Evolutionary conservation across 2,329 filamentous ascomycete genomes (phyloP).

Genomic region (Colletotrichum gloeosporioides): DNA sequence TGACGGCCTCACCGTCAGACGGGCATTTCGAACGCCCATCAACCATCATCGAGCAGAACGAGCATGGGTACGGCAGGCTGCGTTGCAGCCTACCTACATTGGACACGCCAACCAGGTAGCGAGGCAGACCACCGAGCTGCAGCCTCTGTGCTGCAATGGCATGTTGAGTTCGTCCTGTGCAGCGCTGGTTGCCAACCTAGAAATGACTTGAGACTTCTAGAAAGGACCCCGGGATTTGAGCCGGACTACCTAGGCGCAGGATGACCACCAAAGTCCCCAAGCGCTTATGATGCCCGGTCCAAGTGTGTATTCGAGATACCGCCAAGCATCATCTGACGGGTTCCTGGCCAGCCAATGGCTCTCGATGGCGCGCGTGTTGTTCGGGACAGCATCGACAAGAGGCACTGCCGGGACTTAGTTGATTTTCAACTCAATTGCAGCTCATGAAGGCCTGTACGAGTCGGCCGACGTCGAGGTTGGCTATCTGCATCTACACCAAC

Average conservation of each 20-base stretch:
- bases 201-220: slow-evolving; percentile 1
- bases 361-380: not conserved
- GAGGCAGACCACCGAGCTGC: not conserved
- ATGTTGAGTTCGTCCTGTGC: not conserved
- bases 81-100: not conserved
- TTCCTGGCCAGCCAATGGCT: not conserved
- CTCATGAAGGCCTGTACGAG: no score
- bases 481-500: slow-evolving; percentile 3
- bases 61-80: not conserved
- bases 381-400: not conserved
- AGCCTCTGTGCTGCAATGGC: not conserved
- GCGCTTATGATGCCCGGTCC: not conserved
- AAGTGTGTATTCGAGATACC: not conserved
- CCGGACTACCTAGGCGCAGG: not conserved
- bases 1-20: slow-evolving; percentile 14
- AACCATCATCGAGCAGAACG: not conserved
- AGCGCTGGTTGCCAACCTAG: not conserved
- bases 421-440: not conserved
- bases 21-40: not conserved
- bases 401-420: not conserved
- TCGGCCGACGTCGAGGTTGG: not conserved
- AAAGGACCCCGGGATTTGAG: not conserved
- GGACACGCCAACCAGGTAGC: not conserved
- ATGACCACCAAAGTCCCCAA: not conserved
- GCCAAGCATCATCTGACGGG: not conserved